Percentiles rank a stretch among this genome's conserved stretches.
Conservation (phyloP, 768 basidiomycete species). For the Pisolithus sp. region DNA sequence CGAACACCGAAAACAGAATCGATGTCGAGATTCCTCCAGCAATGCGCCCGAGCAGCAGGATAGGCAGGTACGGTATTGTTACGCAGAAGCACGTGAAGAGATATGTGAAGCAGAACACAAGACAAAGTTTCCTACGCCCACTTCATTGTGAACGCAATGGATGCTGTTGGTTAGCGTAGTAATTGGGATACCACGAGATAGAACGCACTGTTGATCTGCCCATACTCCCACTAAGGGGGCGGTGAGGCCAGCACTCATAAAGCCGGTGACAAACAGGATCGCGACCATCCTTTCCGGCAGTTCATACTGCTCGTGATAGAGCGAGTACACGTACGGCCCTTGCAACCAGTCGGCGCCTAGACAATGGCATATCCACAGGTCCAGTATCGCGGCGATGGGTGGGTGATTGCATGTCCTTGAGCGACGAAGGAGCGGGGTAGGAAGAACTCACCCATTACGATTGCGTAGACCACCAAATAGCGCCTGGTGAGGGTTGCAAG, state of each 20-base stretch:
- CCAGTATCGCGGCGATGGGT: neutral
- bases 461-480: constrained; percentile 62
- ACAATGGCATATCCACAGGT: neutral
- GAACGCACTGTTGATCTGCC: constrained; percentile 60
- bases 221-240: constrained; percentile 70
- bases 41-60: constrained; percentile 58
- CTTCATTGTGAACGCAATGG: constrained; percentile 26
- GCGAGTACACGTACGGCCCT: constrained; percentile 72
- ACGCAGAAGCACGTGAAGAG: constrained; percentile 53
- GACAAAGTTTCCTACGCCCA: constrained; percentile 60
- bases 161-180: neutral
- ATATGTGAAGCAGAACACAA: constrained; percentile 69
- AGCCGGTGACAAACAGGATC: constrained; percentile 71
- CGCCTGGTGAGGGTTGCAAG: constrained; percentile 35
- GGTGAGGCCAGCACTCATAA: constrained; percentile 59
- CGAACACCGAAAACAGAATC: constrained; percentile 70
- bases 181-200: neutral
- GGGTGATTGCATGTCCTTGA: neutral
- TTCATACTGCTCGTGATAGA: constrained; percentile 63
- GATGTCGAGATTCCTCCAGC: constrained; percentile 69
- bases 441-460: constrained; percentile 60
- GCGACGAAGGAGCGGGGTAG: neutral
- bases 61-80: constrained; percentile 46
- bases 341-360: constrained; percentile 75
- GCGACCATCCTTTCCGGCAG: constrained; percentile 62